phyloP scores from a whole-genome alignment of 2,329 filamentous ascomycete species.

The Davidsoniella virescens region DNA sequence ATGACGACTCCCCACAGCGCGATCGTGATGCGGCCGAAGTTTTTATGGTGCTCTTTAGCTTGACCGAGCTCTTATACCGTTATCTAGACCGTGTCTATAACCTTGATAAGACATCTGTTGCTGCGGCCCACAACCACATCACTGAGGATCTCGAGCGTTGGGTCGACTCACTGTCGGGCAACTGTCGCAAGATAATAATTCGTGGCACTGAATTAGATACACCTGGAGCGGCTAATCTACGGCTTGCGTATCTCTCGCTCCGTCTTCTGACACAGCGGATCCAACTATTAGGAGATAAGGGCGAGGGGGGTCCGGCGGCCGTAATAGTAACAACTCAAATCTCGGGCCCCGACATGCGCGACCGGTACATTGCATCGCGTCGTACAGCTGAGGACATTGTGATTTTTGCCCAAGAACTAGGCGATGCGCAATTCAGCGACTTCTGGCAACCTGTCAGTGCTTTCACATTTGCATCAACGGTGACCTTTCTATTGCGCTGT shows the following conservation, averaged over 20 bases:
- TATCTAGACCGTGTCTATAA: conserved; percentile 16
- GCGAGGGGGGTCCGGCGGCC: neutral
- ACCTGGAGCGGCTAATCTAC: conserved; percentile 33
- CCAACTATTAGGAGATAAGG: conserved; percentile 19
- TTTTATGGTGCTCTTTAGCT: conserved; percentile 28
- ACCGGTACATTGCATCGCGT: conserved; percentile 26
- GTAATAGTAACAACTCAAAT: conserved; percentile 13
- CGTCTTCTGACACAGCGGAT: conserved; percentile 31
- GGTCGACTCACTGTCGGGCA: conserved; percentile 26
- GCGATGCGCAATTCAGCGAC: conserved; percentile 26
- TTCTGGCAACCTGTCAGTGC: conserved; percentile 34
- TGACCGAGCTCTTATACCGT: conserved; percentile 27
- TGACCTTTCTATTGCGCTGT: conserved; percentile 33
- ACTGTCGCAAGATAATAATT: conserved; percentile 25
- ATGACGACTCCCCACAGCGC: conserved; percentile 13
- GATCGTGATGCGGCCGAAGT: conserved; percentile 20
- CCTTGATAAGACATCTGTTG: conserved; percentile 16
- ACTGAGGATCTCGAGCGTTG: conserved; percentile 24
- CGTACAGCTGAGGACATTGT: conserved; percentile 33
- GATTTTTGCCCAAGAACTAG: conserved; percentile 29
- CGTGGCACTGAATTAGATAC: conserved; percentile 25
- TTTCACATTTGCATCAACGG: conserved; percentile 32
- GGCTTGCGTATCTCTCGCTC: conserved; percentile 32
- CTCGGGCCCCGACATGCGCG: conserved; percentile 4
- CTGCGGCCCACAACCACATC: conserved; percentile 14